A percentile compares a stretch with the other conserved stretches of the same genome.
Conservation (phyloP, 2,329 filamentous ascomycete species). For the Leptoxyphium fumago region DNA sequence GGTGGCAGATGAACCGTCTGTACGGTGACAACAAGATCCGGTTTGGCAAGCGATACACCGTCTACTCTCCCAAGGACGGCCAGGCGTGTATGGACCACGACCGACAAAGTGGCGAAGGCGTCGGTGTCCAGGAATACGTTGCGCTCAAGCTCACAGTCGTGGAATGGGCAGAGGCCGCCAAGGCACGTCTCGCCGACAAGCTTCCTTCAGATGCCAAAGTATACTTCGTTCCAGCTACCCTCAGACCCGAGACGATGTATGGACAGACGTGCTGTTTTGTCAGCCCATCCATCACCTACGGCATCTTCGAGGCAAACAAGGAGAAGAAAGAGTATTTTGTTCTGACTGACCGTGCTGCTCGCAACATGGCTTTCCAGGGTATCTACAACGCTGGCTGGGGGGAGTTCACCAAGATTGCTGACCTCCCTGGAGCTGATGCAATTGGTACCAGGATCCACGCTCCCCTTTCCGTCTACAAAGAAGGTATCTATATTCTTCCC, state of each 20-base stretch:
- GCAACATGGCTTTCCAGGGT: constrained; percentile 94
- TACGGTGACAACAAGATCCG: constrained; percentile 85
- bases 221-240: constrained; percentile 80
- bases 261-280: constrained; percentile 95
- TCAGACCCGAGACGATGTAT: constrained; percentile 97
- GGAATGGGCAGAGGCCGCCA: constrained; percentile 70
- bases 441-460: constrained; percentile 83
- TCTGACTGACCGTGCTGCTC: constrained; percentile 65
- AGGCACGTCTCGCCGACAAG: constrained; percentile 58
- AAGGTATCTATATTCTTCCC: constrained; percentile 75
- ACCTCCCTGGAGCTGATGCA: constrained; percentile 63
- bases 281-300: constrained; percentile 76
- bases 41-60: constrained; percentile 83
- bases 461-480: constrained; percentile 70
- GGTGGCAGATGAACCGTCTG: constrained; percentile 93
- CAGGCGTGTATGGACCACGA: constrained; percentile 85
- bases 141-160: constrained; percentile 81
- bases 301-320: constrained; percentile 57
- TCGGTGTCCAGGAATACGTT: constrained; percentile 82
- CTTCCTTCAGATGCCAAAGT: constrained; percentile 65
- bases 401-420: constrained; percentile 56
- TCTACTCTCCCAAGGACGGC: constrained; percentile 81
- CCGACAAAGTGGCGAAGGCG: constrained; percentile 63
- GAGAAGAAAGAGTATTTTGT: constrained; percentile 57
- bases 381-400: constrained; percentile 61